A percentile compares a stretch with the other conserved stretches of the same genome.
Conservation (phyloP, 2,329 filamentous ascomycete genomes). For the Fusarium caatingaense region DNA sequence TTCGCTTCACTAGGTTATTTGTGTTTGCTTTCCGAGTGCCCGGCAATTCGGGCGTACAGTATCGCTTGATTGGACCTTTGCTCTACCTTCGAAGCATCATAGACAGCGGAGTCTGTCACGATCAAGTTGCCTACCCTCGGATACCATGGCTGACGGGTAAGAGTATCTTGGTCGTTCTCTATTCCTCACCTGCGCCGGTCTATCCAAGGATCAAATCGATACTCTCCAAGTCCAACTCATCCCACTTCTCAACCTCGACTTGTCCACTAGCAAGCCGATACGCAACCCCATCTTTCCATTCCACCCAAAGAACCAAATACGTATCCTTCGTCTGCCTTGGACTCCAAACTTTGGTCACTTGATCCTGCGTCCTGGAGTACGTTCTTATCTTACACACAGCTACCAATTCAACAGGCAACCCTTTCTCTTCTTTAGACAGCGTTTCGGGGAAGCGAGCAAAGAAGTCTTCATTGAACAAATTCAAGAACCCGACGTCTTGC, state of each 20-base stretch:
- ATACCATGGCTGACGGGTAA: background rate
- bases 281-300: constrained; percentile 9
- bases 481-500: background rate
- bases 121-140: background rate
- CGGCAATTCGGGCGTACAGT: no score
- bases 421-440: rapidly evolving
- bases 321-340: background rate
- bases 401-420: background rate
- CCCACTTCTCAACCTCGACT: background rate
- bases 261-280: constrained; percentile 6
- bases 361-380: background rate
- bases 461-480: background rate
- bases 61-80: background rate
- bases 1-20: background rate
- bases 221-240: background rate
- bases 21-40: no score
- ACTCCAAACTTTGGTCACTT: background rate
- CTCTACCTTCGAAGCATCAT: background rate
- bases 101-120: background rate
- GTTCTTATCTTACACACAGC: background rate
- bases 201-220: background rate
- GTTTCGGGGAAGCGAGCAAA: background rate
- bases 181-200: background rate
- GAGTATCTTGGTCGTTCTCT: background rate
- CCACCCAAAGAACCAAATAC: constrained; percentile 19